Base-by-base conservation (phyloP, 176 grass and related monocot genomes). In the Paspalum vaginatum region DNA sequence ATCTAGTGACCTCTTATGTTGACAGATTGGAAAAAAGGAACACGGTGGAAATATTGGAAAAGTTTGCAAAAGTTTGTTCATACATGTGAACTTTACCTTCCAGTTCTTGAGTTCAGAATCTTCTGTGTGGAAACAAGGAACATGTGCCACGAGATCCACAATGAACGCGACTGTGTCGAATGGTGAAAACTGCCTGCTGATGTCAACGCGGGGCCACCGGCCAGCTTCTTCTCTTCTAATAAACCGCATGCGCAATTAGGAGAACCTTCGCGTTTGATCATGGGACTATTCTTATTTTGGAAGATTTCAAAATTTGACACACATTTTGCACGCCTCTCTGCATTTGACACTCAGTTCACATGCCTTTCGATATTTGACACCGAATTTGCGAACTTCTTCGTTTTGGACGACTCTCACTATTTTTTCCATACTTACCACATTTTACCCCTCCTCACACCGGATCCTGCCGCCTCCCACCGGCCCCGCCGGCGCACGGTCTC, bases 181-280 rank as follows among this genome's bases (percentile, higher is more conserved):
- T 26, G 47, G 58, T 63, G 66, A 72, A 61, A 74, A 25, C 32
- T 5, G 4, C 25, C 56, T 59, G 6, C 13, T 42, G 43, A 52
- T 42, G 43, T 61, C 48, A 57, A 80, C 25, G 49, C 22, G 62
- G 58, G 40, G 26, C 26, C 61, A 17, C 43, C 27, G 25, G 25
- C 32, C n/a, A n/a, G n/a, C 32, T 32, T 78, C 25, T 56, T 26
- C 55, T 77, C 24, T 64, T 87, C 5, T 55, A 21, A 64, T 56
- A 42, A 64, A 56, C n/a, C 38, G 4, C 64, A 55, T 77, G 53
- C 64, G 45, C 37, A 38, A 70, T 76, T 44, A 69, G 21, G n/a
- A 62, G 70, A 76, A 68, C 24, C n/a, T 76, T 76, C 16, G 5
- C 21, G 22, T 76, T 52, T 46, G 12, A 70, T 76, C 63, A 53